These are phyloP conservation scores for Yamadazyma songkhlaensis DNA, from an alignment of 1,139 yeast species.

Conservation along the genomic window DNA sequence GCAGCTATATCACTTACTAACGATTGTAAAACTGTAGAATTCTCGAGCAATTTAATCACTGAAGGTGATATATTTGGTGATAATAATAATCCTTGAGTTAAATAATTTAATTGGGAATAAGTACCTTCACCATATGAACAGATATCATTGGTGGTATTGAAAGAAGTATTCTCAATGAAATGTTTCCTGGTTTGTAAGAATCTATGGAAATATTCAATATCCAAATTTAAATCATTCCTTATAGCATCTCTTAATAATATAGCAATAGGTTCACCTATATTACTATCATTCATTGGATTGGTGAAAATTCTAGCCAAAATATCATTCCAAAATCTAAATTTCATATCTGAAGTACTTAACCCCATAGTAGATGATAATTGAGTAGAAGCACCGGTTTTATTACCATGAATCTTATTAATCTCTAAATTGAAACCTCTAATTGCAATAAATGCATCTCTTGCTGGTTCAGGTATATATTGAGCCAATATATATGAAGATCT, in stretches of 20 bases:
- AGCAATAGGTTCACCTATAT: slow-evolving; percentile 65
- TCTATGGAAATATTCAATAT: slow-evolving; percentile 54
- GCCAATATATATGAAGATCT: slow-evolving; percentile 65
- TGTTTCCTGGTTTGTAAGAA: slow-evolving; percentile 60
- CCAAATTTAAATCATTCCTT: slow-evolving; percentile 49
- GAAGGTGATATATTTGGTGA: slow-evolving; percentile 62
- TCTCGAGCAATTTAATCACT: slow-evolving; percentile 48
- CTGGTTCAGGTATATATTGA: slow-evolving; percentile 67
- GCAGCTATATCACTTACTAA: slow-evolving; percentile 64
- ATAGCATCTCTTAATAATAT: slow-evolving; percentile 52
- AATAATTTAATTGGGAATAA: slow-evolving; percentile 69
- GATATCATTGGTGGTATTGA: slow-evolving; percentile 53
- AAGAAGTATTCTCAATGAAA: slow-evolving; percentile 45
- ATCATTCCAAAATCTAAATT: slow-evolving; percentile 64
- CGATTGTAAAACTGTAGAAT: slow-evolving; percentile 39
- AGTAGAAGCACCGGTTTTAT: slow-evolving; percentile 34
- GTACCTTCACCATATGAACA: slow-evolving; percentile 84
- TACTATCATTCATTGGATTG: slow-evolving; percentile 34
- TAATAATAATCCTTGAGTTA: slow-evolving; percentile 59
- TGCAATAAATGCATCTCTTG: slow-evolving; percentile 66
- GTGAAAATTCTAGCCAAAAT: slow-evolving; percentile 40
- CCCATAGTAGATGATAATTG: slow-evolving; percentile 36
- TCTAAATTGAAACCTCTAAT: slow-evolving; percentile 69
- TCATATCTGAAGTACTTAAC: slow-evolving; percentile 47
- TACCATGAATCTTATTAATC: slow-evolving; percentile 55